These are phyloP conservation scores for Kwoniella dendrophila DNA, from an alignment of 768 basidiomycete genomes.

Conservation along the genomic window DNA sequence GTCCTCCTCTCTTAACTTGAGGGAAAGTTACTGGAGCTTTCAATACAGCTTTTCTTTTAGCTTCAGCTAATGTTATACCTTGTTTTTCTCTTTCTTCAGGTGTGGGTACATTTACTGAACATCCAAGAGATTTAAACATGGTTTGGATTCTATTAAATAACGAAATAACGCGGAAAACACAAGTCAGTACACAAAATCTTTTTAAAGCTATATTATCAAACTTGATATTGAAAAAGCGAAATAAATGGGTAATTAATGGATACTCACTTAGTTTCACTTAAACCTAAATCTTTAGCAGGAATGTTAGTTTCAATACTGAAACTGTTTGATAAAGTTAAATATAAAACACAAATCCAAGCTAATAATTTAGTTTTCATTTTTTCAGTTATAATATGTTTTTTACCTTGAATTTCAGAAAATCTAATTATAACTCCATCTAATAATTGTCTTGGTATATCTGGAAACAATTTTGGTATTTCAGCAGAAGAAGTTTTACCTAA, in stretches of 20 bases:
- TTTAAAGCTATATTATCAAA: no score
- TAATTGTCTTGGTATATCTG: conserved; percentile 65
- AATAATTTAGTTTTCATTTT: conserved; percentile 72
- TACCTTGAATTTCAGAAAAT: conserved; percentile 75
- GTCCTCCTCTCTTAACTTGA: conserved; percentile 58
- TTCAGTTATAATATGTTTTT: conserved; percentile 68
- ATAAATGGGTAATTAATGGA: background rate
- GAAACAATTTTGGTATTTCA: conserved; percentile 55
- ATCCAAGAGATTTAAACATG: conserved; percentile 81
- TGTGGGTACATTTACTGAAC: conserved; percentile 66
- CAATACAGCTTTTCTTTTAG: conserved; percentile 71
- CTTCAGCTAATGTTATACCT: conserved; percentile 68
- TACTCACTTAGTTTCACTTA: conserved; percentile 68
- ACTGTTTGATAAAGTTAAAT: conserved; percentile 75
- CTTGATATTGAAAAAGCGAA: no score
- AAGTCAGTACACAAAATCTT: background rate
- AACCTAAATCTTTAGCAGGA: conserved; percentile 73
- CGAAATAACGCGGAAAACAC: background rate
- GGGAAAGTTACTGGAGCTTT: conserved; percentile 80
- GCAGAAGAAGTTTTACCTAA: conserved; percentile 25
- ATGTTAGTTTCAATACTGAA: conserved; percentile 70
- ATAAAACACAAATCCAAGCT: conserved; percentile 77
- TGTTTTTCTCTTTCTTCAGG: conserved; percentile 69
- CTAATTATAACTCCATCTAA: conserved; percentile 73
- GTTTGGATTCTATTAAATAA: conserved; percentile 61